phyloP scores from a whole-genome alignment of 306 rosid genomes.

The Malus orientalis region DNA sequence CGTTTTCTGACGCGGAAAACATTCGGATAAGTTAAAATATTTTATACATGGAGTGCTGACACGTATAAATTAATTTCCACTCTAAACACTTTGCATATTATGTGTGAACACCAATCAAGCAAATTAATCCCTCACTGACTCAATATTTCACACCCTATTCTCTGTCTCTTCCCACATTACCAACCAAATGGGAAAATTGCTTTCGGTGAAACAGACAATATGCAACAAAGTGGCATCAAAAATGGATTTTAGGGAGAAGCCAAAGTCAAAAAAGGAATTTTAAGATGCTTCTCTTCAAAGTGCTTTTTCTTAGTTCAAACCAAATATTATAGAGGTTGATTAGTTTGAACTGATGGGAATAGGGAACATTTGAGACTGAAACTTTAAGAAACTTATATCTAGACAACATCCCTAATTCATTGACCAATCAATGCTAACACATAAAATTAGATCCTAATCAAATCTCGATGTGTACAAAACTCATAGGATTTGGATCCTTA shows the following conservation, averaged over 20 bases:
- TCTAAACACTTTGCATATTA: not conserved
- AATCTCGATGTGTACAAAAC: not conserved
- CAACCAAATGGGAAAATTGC: not conserved
- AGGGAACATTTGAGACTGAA: not conserved
- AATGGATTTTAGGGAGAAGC: not conserved
- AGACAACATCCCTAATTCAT: not conserved
- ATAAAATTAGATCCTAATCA: not conserved
- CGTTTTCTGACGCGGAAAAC: not conserved
- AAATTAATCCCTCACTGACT: not conserved
- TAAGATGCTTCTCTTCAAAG: not conserved
- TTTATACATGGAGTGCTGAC: not conserved
- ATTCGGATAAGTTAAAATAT: not conserved
- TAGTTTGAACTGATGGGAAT: not conserved
- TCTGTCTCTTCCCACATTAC: not conserved
- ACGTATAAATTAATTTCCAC: not conserved
- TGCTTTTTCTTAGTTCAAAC: not conserved
- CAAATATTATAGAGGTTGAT: not conserved
- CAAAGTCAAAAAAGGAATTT: not conserved
- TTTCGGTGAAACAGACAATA: not conserved
- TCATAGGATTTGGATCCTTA: not conserved
- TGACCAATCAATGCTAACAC: not conserved
- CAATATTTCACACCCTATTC: not conserved
- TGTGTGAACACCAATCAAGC: not conserved
- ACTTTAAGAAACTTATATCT: not conserved
- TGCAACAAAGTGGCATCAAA: not conserved